Base-by-base conservation (phyloP, 2,329 filamentous ascomycete species). In the Pseudocercospora crystallina region DNA sequence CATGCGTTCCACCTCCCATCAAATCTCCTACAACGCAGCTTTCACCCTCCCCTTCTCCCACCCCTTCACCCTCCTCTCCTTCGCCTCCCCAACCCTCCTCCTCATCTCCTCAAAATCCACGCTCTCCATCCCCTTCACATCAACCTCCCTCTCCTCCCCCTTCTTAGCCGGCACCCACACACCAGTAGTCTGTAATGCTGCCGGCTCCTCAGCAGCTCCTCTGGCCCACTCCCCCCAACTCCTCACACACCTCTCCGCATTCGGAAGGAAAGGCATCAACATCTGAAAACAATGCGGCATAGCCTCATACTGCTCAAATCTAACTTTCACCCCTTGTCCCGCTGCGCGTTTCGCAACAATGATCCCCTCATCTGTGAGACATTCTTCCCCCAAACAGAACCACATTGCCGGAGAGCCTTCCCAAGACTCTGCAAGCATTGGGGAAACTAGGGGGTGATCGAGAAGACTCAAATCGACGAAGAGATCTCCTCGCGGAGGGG, bases 231-330 rank as follows among this genome's bases (percentile, higher is more conserved):
- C 54, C 0, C 64, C 69, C 61, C 68, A 73, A 38, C 68, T 68
- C 5, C 60, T 61, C 14, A 73, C 59, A 62, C 71, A 72, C 46
- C 69, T 54, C 5, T 61, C 51, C 5, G 64, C 59, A 0, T 56
- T 67, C 3, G 56, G 42, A 2, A 69, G 47, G 1, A 57, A 49
- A n/a, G 73, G 72, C 3, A 77, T 52, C 48, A 78, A 52, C 69
- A 76, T 69, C 0, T 63, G 69, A 58, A 79, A 92, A 59, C 81
- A 83, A 69, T 91, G 88, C 47, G 89, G 87, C 88, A 92, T 92
- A 2, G 82, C 85, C 66, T 90, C 84, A 65, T 84, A 94, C 69
- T 89, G 81, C 65, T 88, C 82, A 61, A 84, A 86, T 3, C 81
- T 75, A 0, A 91, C 80, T 0, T 62, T 64, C 0, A 85, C 84